Evolutionary conservation across 2,329 filamentous ascomycete genomes (phyloP).

Genomic region (Fusarium sp.): DNA sequence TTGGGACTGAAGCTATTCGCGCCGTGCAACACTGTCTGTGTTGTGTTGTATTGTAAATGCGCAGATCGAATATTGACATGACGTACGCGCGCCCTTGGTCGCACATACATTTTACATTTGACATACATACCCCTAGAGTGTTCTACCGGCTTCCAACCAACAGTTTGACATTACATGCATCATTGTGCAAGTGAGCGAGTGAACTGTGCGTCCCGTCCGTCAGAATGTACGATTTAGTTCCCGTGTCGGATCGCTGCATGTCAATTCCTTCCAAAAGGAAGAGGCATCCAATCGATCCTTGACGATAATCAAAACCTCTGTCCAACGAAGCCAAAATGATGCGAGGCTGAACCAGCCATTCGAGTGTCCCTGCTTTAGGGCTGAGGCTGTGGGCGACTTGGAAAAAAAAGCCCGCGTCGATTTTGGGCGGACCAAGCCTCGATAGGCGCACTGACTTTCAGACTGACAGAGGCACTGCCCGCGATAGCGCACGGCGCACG

Average conservation of each 20-base stretch:
- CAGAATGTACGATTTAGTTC: constrained; percentile 35
- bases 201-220: constrained; percentile 22
- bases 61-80: background rate
- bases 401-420: constrained; percentile 8
- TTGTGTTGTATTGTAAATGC: background rate
- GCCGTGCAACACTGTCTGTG: constrained; percentile 4
- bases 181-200: constrained; percentile 14
- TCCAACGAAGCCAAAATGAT: constrained; percentile 10
- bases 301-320: constrained; percentile 23
- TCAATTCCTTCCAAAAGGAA: constrained; percentile 9
- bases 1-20: constrained; percentile 28
- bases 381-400: constrained; percentile 41
- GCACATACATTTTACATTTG: background rate
- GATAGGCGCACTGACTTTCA: constrained; percentile 26
- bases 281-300: constrained; percentile 47
- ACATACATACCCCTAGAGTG: background rate
- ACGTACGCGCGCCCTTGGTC: constrained; percentile 33
- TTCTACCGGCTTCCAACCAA: constrained; percentile 10
- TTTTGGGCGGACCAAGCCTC: constrained; percentile 41
- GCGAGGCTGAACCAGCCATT: constrained; percentile 43
- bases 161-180: background rate
- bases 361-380: constrained; percentile 18
- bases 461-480: constrained; percentile 35
- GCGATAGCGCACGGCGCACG: background rate
- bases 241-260: constrained; percentile 39